Percentiles rank a stretch among this genome's conserved stretches.
Conservation (phyloP, 371 early-diverging fungal species). For the Mucor racemosus region DNA sequence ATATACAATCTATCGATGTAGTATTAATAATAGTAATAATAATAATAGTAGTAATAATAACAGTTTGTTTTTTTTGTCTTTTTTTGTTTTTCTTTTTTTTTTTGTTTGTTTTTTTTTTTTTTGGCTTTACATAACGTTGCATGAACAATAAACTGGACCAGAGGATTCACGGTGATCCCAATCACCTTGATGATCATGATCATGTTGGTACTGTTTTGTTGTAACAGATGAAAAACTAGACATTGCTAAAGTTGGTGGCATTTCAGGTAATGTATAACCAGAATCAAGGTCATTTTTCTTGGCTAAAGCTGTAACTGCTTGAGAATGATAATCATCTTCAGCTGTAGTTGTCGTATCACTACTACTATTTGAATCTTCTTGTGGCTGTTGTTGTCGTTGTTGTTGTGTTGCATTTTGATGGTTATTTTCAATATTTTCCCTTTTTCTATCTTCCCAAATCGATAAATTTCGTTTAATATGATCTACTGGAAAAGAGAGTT, state of each 20-base stretch:
- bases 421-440: slow-evolving; percentile 25
- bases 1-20: slow-evolving; percentile 13
- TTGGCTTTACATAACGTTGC: slow-evolving; percentile 42
- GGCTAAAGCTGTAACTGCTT: slow-evolving; percentile 15
- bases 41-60: neutral
- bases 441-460: slow-evolving; percentile 47
- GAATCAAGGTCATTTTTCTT: slow-evolving; percentile 7
- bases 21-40: neutral
- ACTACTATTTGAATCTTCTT: neutral
- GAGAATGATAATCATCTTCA: slow-evolving; percentile 28
- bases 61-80: no score
- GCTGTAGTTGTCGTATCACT: slow-evolving; percentile 3
- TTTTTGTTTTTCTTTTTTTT: neutral
- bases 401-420: neutral
- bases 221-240: slow-evolving; percentile 14
- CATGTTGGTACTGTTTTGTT: slow-evolving; percentile 9
- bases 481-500: slow-evolving; percentile 48
- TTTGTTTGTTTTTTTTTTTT: no score
- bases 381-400: neutral
- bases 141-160: slow-evolving; percentile 44
- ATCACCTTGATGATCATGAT: slow-evolving; percentile 17
- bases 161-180: slow-evolving; percentile 25
- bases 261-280: slow-evolving; percentile 24
- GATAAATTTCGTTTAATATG: slow-evolving; percentile 41
- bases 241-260: slow-evolving; percentile 46